Base-by-base conservation (phyloP, 2,329 filamentous ascomycete species). In the Alternaria gansuensis region DNA sequence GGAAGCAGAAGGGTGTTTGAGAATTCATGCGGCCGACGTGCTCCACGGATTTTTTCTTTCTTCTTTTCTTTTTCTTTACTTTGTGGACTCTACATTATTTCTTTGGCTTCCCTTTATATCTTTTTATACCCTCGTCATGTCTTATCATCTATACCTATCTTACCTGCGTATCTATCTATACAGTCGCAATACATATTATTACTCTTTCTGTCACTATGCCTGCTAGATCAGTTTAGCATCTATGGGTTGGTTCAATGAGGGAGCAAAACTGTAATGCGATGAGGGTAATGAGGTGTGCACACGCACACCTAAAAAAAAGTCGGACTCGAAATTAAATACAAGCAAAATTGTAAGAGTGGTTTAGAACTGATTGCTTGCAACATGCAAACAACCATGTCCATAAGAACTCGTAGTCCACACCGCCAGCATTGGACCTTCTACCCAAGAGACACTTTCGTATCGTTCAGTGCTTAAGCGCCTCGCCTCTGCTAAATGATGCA, bases 1-100 rank as follows among this genome's bases (percentile, higher is more conserved):
- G 51, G 13, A 53, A 48, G 41, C 56, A 60, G 40, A 58, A 37
- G 37, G 36, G 51, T 51, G 46, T 26, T 45, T 59, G 26, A 28
- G 29, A 26, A n/a, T 8, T 34, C 44, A 43, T 36, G 29, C n/a
- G 5, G 29, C 13, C 21, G 31, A 13, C 44, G 44, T 48, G 29
- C 44, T 36, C 14, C 21, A 48, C 23, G 17, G 17, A 17, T 17
- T 17, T 17, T 17, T 17, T 17, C 17, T 17, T 17, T 17, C 17
- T 17, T 17, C 2, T 17, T 17, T 17, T 17, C 17, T 17, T 17
- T 17, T 17, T 17, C n/a, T n/a, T 11, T 9, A n/a, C 29, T 24
- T 23, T n/a, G 11, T 23, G 21, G 44, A 33, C 44, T 48, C 13
- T 10, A 14, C 26, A 48, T 34, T 14, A 4, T 36, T 11, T 34